These are phyloP conservation scores for Erucastrum elatum DNA, from an alignment of 345 rosid species.

Conservation along the genomic window DNA sequence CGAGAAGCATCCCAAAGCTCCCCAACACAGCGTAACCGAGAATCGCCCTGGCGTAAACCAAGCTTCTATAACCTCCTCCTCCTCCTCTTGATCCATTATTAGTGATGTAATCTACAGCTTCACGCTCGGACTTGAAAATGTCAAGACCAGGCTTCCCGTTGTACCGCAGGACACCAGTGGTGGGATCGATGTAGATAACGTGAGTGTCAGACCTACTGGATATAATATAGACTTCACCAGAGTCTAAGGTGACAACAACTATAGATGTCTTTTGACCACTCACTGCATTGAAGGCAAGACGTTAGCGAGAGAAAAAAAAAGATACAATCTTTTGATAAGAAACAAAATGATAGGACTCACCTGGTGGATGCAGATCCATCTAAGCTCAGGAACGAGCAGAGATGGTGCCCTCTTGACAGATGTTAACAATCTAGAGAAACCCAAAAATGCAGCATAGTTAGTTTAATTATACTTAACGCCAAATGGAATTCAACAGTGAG, in stretches of 20 bases:
- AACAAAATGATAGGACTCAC: constrained; percentile 32
- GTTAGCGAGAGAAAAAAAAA: neutral
- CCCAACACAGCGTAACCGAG: constrained; percentile 90
- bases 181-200: constrained; percentile 83
- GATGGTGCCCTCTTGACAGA: constrained; percentile 1
- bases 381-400: constrained; percentile 33
- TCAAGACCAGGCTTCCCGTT: constrained; percentile 50
- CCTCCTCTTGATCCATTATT: constrained; percentile 61
- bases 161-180: constrained; percentile 72
- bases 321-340: neutral
- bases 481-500: neutral
- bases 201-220: constrained; percentile 73
- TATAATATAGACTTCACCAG: constrained; percentile 76
- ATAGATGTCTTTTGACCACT: constrained; percentile 75
- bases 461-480: neutral
- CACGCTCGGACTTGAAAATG: constrained; percentile 68
- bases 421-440: constrained; percentile 18
- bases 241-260: constrained; percentile 67
- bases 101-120: constrained; percentile 72
- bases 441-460: constrained; percentile 19
- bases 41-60: constrained; percentile 62
- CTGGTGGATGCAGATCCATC: constrained; percentile 60
- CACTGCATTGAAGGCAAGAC: constrained; percentile 34
- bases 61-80: constrained; percentile 64
- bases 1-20: constrained; percentile 73